Conservation (phyloP, 805 yeast genomes). For the Schizosaccharomyces cryophilus region DNA sequence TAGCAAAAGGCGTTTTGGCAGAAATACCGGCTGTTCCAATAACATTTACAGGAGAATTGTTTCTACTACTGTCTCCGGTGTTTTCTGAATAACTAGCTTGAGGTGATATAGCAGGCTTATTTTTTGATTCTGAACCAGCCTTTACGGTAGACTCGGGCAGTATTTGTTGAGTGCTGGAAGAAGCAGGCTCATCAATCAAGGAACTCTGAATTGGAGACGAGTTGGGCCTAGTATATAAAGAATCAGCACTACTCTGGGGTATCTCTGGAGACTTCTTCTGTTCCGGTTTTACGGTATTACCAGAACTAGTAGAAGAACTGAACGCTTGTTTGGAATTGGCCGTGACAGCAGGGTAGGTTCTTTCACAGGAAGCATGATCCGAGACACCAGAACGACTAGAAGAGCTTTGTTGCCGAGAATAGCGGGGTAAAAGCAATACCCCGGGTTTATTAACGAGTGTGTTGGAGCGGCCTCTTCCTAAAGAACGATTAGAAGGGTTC, state of each 20-base stretch:
- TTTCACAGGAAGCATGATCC: background rate
- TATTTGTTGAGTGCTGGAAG: too few relatives aligned
- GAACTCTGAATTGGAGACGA: too few relatives aligned
- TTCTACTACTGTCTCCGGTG: background rate
- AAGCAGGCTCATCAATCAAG: too few relatives aligned
- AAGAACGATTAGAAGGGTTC: background rate
- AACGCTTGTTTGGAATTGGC: background rate
- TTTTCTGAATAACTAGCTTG: background rate
- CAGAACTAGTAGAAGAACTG: too few relatives aligned
- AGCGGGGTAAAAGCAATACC: conserved; percentile 1
- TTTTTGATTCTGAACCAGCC: background rate
- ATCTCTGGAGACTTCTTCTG: too few relatives aligned
- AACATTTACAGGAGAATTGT: background rate
- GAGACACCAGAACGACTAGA: background rate
- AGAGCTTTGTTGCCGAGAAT: conserved; percentile 4
- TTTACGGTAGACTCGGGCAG: too few relatives aligned
- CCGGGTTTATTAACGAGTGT: conserved; percentile 3
- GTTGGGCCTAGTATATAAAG: too few relatives aligned
- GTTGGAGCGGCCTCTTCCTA: background rate
- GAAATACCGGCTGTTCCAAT: background rate
- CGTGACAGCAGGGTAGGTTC: background rate
- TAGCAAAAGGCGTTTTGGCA: background rate
- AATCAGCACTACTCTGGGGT: too few relatives aligned
- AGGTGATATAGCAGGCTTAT: background rate
- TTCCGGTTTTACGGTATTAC: too few relatives aligned